These are phyloP conservation scores for Vachellia pachyceras DNA, from an alignment of 306 rosid species.

Conservation along the genomic window DNA sequence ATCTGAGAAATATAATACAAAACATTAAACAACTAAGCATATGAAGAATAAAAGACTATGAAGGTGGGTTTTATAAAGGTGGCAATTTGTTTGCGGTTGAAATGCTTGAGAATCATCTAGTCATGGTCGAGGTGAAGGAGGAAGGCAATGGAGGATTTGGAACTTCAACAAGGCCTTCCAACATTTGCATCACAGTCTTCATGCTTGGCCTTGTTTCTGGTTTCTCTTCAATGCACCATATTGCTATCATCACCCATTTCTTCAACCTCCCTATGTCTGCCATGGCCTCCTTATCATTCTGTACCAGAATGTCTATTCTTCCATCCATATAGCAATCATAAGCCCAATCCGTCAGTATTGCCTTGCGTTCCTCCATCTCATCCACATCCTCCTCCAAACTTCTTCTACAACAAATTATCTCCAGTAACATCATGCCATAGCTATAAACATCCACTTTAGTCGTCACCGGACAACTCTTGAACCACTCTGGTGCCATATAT, in stretches of 20 bases:
- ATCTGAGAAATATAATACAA: not conserved
- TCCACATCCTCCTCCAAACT: too few relatives aligned
- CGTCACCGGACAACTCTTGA: too few relatives aligned
- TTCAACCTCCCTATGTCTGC: slow-evolving; percentile 36
- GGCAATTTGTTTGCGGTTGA: not conserved
- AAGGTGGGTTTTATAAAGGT: not conserved
- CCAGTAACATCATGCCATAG: too few relatives aligned
- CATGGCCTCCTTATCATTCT: not conserved
- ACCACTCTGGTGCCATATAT: too few relatives aligned
- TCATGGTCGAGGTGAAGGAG: not conserved
- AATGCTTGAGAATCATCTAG: not conserved
- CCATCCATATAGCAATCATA: slow-evolving; percentile 36
- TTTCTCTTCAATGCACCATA: slow-evolving; percentile 54
- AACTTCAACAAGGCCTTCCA: slow-evolving; percentile 45
- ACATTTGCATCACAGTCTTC: slow-evolving; percentile 48
- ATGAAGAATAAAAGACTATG: not conserved
- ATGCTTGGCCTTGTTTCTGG: slow-evolving; percentile 49
- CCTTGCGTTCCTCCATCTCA: too few relatives aligned
- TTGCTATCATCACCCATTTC: slow-evolving; percentile 43
- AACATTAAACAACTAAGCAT: not conserved
- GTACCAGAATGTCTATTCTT: not conserved
- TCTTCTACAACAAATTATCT: too few relatives aligned
- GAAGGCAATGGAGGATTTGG: slow-evolving; percentile 46
- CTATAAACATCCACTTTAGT: too few relatives aligned
- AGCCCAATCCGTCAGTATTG: not conserved